Conservation (phyloP, 768 basidiomycete species). For the Russula lepida region DNA sequence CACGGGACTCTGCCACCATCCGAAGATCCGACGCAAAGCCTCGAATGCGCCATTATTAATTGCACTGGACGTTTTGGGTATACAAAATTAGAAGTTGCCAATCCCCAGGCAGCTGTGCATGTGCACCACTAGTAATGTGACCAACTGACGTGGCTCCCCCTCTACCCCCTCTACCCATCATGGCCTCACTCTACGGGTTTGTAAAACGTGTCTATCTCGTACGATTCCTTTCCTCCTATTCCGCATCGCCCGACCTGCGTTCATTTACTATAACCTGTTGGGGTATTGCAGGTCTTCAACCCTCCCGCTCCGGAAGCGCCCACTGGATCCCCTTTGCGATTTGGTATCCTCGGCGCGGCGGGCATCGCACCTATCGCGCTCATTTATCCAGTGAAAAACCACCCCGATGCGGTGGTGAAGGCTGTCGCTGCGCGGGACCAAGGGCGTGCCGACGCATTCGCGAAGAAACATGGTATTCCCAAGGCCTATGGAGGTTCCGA, state of each 20-base stretch:
- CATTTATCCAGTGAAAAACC: constrained; percentile 42
- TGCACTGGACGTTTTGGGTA: no score
- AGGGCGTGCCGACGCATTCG: constrained; percentile 38
- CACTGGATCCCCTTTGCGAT: constrained; percentile 24
- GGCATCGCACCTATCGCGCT: constrained; percentile 43
- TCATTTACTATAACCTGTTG: no score
- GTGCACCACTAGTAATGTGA: no score
- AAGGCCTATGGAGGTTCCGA: constrained; percentile 41
- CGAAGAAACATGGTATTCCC: constrained; percentile 44
- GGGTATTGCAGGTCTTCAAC: constrained; percentile 3
- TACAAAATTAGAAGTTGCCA: no score
- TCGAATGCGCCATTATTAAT: no score
- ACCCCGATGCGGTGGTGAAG: constrained; percentile 46
- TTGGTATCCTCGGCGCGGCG: constrained; percentile 47
- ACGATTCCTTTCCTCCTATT: not conserved
- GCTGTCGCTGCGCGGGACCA: constrained; percentile 55
- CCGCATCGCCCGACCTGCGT: no score
- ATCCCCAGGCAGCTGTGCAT: no score
- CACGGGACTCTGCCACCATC: no score
- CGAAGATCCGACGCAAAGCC: no score
- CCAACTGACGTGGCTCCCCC: no score
- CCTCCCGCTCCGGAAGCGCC: constrained; percentile 1
- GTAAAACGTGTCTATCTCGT: constrained; percentile 1
- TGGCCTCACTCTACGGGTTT: constrained; percentile 13
- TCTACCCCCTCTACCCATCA: no score